These are phyloP conservation scores for Hemerocallis citrina DNA, from an alignment of 106 monocot species.

Conservation along the genomic window DNA sequence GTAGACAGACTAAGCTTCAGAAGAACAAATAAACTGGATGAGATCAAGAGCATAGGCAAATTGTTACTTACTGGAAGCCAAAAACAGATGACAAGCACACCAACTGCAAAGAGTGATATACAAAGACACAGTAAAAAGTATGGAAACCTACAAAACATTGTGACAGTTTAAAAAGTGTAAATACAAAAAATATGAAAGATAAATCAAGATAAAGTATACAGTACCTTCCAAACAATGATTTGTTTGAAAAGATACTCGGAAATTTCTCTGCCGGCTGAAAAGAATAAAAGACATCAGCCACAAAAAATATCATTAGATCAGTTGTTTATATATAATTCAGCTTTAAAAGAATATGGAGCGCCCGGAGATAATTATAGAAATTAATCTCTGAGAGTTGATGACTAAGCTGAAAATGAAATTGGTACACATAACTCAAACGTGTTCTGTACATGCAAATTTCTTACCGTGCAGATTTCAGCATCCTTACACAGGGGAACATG, in stretches of 20 bases:
- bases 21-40: not conserved
- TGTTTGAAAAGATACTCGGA: conserved; percentile 42
- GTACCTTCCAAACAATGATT: conserved; percentile 66
- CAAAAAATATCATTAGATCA: too few species aligned
- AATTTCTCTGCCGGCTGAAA: conserved; percentile 69
- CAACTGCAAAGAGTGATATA: conserved; percentile 42
- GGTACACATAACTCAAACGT: too few species aligned
- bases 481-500: conserved; percentile 54
- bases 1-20: not conserved
- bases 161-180: not conserved
- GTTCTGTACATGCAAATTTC: too few species aligned
- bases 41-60: not conserved
- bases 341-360: too few species aligned
- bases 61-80: conserved; percentile 43
- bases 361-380: too few species aligned
- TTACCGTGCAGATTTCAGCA: conserved; percentile 87
- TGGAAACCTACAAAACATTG: conserved; percentile 43
- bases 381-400: too few species aligned
- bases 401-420: too few species aligned
- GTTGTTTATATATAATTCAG: too few species aligned
- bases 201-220: not conserved
- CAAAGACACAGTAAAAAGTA: conserved; percentile 49
- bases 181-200: not conserved
- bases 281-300: too few species aligned
- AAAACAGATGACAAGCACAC: conserved; percentile 26